Conservation (phyloP, 108 stramenopile genomes). For the Mayamaea pseudoterrestris region DNA sequence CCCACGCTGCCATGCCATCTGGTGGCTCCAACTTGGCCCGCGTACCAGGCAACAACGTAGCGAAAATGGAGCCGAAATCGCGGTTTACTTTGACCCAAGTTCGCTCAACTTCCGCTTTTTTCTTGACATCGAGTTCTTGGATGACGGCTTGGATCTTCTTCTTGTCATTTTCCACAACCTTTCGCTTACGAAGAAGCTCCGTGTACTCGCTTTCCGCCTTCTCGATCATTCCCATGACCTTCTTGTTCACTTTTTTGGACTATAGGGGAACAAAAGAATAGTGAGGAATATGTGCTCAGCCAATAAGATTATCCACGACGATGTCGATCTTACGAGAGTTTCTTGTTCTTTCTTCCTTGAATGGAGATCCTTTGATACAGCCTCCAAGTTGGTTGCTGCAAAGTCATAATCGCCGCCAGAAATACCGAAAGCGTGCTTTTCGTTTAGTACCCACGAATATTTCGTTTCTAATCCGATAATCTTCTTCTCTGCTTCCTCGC, state of each 20-base stretch:
- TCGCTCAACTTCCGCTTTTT: slow-evolving; percentile 83
- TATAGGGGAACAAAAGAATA: slow-evolving; percentile 14
- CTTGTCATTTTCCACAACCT: slow-evolving; percentile 97
- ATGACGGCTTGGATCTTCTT: slow-evolving; percentile 95
- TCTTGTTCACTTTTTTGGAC: slow-evolving; percentile 96
- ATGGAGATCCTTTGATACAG: slow-evolving; percentile 53
- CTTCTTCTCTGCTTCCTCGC: slow-evolving; percentile 48
- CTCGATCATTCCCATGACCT: slow-evolving; percentile 99
- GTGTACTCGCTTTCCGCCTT: slow-evolving; percentile 97
- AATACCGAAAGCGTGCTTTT: slow-evolving; percentile 89
- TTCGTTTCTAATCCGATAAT: slow-evolving; percentile 59
- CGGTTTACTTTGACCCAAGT: slow-evolving; percentile 96
- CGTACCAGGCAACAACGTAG: slow-evolving; percentile 92
- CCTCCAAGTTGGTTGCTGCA: slow-evolving; percentile 43
- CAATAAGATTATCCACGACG: not conserved
- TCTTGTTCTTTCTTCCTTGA: slow-evolving; percentile 74
- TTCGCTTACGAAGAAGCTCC: slow-evolving; percentile 89
- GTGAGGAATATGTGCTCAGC: not conserved
- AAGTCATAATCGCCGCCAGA: slow-evolving; percentile 95
- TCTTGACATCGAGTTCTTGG: slow-evolving; percentile 93
- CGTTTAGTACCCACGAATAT: slow-evolving; percentile 90
- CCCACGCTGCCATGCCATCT: slow-evolving; percentile 87
- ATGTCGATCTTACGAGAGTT: slow-evolving; percentile 38
- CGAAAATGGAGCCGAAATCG: slow-evolving; percentile 99
- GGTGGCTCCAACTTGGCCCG: slow-evolving; percentile 93